Base-by-base conservation (phyloP, 2,329 filamentous ascomycete species). In the Lasiodiplodia sp. region DNA sequence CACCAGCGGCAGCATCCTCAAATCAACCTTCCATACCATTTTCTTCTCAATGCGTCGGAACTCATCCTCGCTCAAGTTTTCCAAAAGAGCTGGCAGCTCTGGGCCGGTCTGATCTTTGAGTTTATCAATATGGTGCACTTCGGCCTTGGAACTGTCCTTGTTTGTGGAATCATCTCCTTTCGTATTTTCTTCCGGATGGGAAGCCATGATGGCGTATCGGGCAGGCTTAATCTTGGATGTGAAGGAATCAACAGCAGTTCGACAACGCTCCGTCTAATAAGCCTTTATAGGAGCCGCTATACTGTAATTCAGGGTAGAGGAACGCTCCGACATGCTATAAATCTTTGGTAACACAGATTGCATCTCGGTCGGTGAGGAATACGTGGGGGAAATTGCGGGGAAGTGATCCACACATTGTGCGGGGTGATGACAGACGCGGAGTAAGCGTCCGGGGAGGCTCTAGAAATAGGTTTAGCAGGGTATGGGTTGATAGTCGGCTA, bases 1-100 rank as follows among this genome's bases (percentile, higher is more conserved):
- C 2, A 73, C 68, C 53, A 73, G 18, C 2, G 72, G 72, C 66
- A 73, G 71, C 60, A 73, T 72, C 12, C 72, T 67, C 28, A 69
- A 51, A 44, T 73, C 72, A 56, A 73, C 72, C 66, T 70, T 73
- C 18, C 53, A 51, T 18, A 69, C 25, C 69, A 73, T 56, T 52
- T 68, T 73, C 62, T 68, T 72, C 58, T 72, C 72, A 44, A 73
- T n/a, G 3, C 3, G 71, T 16, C 69, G 67, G 55, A 72, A 62
- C 60, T 75, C 74, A 47, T 74, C 73, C 3, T 69, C 69, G 2
- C 70, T 70, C 11, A 75, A 66, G 34, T 69, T 51, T 18, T 64
- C 11, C 28, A 64, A 14, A 21, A 52, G 47, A 11, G 47, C 2
- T 23, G 60, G 60, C 5, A 64, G 47, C 40, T 7, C n/a, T 2